Evolutionary conservation across 768 basidiomycete genomes (phyloP).

Genomic region (Amylocystis lapponica): DNA sequence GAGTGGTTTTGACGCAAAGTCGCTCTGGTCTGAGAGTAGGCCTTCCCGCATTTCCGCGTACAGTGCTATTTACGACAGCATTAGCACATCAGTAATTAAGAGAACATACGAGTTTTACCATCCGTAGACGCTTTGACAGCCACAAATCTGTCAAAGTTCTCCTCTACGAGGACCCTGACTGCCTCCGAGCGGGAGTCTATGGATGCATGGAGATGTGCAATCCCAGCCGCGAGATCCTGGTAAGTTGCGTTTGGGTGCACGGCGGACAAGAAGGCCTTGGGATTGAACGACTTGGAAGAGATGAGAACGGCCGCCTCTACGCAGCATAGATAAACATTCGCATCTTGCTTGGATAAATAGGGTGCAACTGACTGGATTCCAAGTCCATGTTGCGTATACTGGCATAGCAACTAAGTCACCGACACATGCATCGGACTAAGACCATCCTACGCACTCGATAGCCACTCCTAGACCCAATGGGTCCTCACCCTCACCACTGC

Average conservation of each 20-base stretch:
- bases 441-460: conserved; percentile 45
- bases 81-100: too few species aligned
- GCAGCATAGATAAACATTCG: conserved; percentile 2
- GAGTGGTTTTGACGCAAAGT: conserved; percentile 79
- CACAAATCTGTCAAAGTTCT: conserved; percentile 97
- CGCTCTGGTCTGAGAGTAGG: conserved; percentile 65
- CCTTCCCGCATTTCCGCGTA: conserved; percentile 93
- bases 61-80: conserved; percentile 67
- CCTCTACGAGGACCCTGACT: conserved; percentile 91
- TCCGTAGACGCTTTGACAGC: conserved; percentile 97
- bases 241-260: conserved; percentile 95
- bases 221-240: conserved; percentile 80
- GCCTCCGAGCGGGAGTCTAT: conserved; percentile 92
- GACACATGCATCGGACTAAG: not conserved
- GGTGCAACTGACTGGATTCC: conserved; percentile 60
- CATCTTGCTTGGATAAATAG: not conserved
- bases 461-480: conserved; percentile 70
- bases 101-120: conserved; percentile 61
- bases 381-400: conserved; percentile 67
- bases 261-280: conserved; percentile 85
- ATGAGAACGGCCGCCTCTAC: conserved; percentile 78
- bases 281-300: conserved; percentile 92
- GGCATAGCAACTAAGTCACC: conserved; percentile 6
- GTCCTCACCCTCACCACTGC: conserved; percentile 53
- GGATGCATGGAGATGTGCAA: conserved; percentile 64